These are phyloP conservation scores for Pseudogymnoascus sp. DNA, from an alignment of 2,329 filamentous ascomycete genomes.

Conservation along the genomic window DNA sequence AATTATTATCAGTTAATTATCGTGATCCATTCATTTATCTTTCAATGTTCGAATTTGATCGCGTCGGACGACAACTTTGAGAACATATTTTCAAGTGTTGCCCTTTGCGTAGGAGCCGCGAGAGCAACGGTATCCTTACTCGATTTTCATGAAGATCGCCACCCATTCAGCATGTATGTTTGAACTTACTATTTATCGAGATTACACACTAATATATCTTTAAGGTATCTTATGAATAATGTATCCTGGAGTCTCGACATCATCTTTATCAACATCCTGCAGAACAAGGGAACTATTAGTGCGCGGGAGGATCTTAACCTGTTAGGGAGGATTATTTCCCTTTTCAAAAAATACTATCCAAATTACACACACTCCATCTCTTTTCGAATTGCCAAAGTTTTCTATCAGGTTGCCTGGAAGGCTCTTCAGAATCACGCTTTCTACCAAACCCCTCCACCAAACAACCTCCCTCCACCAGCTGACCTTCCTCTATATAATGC, in stretches of 20 bases:
- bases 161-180: constrained; percentile 15
- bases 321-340: neutral
- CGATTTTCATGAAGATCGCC: constrained; percentile 13
- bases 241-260: constrained; percentile 17
- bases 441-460: neutral
- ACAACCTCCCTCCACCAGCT: neutral
- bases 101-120: constrained; percentile 15
- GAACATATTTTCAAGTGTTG: constrained; percentile 14
- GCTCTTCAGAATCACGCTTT: constrained; percentile 11
- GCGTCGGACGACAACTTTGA: constrained; percentile 6
- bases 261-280: constrained; percentile 16
- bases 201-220: neutral
- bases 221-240: constrained; percentile 13
- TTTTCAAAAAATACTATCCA: constrained; percentile 13
- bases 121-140: constrained; percentile 14
- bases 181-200: neutral
- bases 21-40: constrained; percentile 14
- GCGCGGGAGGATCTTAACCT: constrained; percentile 13
- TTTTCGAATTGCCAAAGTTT: constrained; percentile 11
- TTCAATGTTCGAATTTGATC: constrained; percentile 1
- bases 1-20: constrained; percentile 15
- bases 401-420: constrained; percentile 13
- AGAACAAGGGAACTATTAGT: constrained; percentile 13
- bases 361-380: constrained; percentile 6
- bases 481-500: neutral